A percentile compares a stretch with the other conserved stretches of the same genome.
Conservation (phyloP, 176 grass and related monocot species). For the Eragrostis nindensis region DNA sequence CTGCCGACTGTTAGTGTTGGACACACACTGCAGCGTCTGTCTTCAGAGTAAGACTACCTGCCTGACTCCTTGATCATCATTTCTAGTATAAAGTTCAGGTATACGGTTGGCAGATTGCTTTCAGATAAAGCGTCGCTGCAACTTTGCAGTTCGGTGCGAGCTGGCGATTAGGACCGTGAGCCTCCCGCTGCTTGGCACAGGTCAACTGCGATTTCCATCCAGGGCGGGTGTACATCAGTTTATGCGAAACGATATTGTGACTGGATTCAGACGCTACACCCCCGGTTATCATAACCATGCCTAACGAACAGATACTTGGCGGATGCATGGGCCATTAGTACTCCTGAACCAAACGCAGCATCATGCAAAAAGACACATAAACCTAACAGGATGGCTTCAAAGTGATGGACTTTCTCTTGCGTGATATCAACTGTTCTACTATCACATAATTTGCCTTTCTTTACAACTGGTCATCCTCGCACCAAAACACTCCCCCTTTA, state of each 20-base stretch:
- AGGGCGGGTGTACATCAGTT: not conserved
- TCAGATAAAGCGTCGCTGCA: not conserved
- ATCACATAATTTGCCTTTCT: slow-evolving; percentile 3
- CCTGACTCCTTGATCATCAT: not conserved
- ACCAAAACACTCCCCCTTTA: not conserved
- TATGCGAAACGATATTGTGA: not conserved
- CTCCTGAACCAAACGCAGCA: not conserved
- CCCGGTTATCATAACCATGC: not conserved
- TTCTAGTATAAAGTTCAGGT: slow-evolving; percentile 33
- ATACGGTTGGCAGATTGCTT: slow-evolving; percentile 28
- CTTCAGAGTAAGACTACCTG: not conserved
- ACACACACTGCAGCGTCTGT: not conserved
- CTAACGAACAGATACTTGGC: not conserved
- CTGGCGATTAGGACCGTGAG: slow-evolving; percentile 36
- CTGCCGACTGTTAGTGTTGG: not conserved
- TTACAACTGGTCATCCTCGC: not conserved
- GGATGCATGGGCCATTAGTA: not conserved
- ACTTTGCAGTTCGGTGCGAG: slow-evolving; percentile 28
- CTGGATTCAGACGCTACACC: not conserved
- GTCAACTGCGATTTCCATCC: slow-evolving; percentile 26
- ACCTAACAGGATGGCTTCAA: slow-evolving; percentile 8
- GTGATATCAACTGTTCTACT: slow-evolving; percentile 7
- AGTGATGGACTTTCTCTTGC: not conserved
- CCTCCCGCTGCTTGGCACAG: not conserved
- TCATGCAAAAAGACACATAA: not conserved